Base-by-base conservation (phyloP, 192 early-diverging fungal genomes). In the Entrophospora sp. region DNA sequence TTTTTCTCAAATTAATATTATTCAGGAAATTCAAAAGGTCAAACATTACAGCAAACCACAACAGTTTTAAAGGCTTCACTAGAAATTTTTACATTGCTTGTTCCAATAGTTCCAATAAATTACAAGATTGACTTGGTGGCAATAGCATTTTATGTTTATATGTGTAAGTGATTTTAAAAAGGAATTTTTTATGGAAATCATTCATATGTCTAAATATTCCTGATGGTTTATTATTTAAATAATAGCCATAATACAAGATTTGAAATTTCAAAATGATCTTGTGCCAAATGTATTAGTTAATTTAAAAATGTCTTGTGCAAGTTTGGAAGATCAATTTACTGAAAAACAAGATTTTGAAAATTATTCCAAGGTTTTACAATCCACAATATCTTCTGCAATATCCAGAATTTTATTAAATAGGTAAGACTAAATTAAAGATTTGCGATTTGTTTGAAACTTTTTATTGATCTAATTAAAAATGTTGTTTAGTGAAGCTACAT, bases 81-180 rank as follows among this genome's bases (percentile, higher is more conserved):
- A 4, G 82, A 83, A 42, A 71, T 77, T 18, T 34, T 83, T 27
- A 70, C 79, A 2, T 61, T 70, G 4, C 55, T 83, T 34, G 68
- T 81, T 28, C 66, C 67, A 14, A 71, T 77, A 13, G 68, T 76
- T 12, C 79, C 79, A 8, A 28, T 71, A 12, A 71, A 69, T 37
- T 79, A 76, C 20, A 76, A 74, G 36, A 69, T 76, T 9, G 77
- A 83, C 51, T 58, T 81, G 18, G 64, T 77, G 12, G 73, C 82
- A 2, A 75, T 83, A 13, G 71, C 73, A n/a, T 71, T 81, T n/a
- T 73, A 80, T 65, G 68, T 80, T 16, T 79, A 73, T 12, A 43
- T 73, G 24, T 74, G 80, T 79, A 68, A 56, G 71, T 65, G 4
- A 14, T 18, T 8, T 27, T 32, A 20, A 27, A 8, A n/a, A 48